Conservation (phyloP, 306 rosid species). For the Cicer chorassanicum region DNA sequence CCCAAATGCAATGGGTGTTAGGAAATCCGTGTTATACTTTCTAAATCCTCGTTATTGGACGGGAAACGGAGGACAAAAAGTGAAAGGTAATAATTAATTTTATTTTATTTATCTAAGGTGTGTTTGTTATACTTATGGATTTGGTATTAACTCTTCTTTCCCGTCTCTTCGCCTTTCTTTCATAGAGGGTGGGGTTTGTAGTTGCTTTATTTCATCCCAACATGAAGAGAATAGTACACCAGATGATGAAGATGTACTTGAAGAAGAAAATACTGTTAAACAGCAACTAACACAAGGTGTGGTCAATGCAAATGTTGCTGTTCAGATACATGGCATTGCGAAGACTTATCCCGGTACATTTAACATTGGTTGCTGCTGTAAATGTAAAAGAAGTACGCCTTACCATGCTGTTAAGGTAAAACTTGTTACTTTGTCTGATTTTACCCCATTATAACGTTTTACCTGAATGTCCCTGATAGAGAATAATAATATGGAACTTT, state of each 20-base stretch:
- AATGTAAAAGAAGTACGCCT: slow-evolving; percentile 60
- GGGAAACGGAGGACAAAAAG: slow-evolving; percentile 76
- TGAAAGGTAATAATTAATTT: slow-evolving; percentile 57
- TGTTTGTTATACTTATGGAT: slow-evolving; percentile 35
- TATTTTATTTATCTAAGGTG: slow-evolving; percentile 3
- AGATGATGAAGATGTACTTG: slow-evolving; percentile 85
- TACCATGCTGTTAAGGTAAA: slow-evolving; percentile 81
- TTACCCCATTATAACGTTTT: too few relatives aligned
- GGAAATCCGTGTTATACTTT: slow-evolving; percentile 77
- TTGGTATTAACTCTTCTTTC: slow-evolving; percentile 5
- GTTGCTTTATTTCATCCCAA: slow-evolving; percentile 64
- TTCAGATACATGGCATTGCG: slow-evolving; percentile 80
- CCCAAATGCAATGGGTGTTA: slow-evolving; percentile 86
- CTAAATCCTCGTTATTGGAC: slow-evolving; percentile 76
- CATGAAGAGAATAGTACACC: slow-evolving; percentile 57
- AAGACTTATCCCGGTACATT: slow-evolving; percentile 76
- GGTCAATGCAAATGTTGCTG: slow-evolving; percentile 65
- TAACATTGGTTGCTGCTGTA: slow-evolving; percentile 64
- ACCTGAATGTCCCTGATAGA: too few relatives aligned
- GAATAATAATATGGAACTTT: too few relatives aligned
- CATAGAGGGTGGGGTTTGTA: slow-evolving; percentile 80
- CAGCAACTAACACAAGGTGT: slow-evolving; percentile 53
- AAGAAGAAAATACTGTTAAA: slow-evolving; percentile 79
- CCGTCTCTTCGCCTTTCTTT: slow-evolving; percentile 25
- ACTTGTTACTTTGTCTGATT: too few relatives aligned